A percentile compares a stretch with the other conserved stretches of the same genome.
Conservation (phyloP, 768 basidiomycete species). For the Gelatoporia subvermispora region DNA sequence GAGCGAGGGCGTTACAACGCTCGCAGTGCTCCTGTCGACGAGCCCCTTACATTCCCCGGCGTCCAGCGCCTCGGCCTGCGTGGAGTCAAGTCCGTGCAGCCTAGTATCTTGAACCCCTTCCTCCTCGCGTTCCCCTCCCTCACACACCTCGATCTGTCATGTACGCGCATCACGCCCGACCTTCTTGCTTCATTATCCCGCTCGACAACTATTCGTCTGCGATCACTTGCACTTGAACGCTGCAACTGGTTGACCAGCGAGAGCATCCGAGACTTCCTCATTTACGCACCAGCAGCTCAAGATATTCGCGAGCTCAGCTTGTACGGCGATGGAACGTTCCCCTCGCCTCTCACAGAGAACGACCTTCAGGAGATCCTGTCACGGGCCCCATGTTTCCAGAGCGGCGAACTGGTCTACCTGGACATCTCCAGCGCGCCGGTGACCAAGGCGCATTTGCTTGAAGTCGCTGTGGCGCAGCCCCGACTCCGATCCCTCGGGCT, state of each 20-base stretch:
- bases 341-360: slow-evolving; percentile 60
- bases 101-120: slow-evolving; percentile 65
- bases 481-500: slow-evolving; percentile 84
- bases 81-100: slow-evolving; percentile 73
- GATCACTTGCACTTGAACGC: slow-evolving; percentile 78
- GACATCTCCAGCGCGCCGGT: slow-evolving; percentile 85
- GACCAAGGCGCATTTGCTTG: slow-evolving; percentile 46
- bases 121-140: slow-evolving; percentile 80
- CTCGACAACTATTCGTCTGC: slow-evolving; percentile 62
- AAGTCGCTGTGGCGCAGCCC: slow-evolving; percentile 57
- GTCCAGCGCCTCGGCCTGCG: slow-evolving; percentile 77
- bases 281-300: slow-evolving; percentile 58
- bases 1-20: slow-evolving; percentile 25
- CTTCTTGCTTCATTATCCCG: slow-evolving; percentile 64
- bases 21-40: slow-evolving; percentile 36
- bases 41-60: slow-evolving; percentile 59
- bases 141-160: slow-evolving; percentile 87
- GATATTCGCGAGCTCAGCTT: slow-evolving; percentile 76
- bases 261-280: slow-evolving; percentile 69
- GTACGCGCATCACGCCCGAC: slow-evolving; percentile 76
- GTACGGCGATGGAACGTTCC: slow-evolving; percentile 84
- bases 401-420: slow-evolving; percentile 75
- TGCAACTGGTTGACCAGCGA: slow-evolving; percentile 81
- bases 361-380: slow-evolving; percentile 67
- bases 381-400: slow-evolving; percentile 73